Evolutionary conservation across 169 alveolate species (phyloP), one percentile per base, ranked within the genome.

Genomic region (Miamiensis avidus): DNA sequence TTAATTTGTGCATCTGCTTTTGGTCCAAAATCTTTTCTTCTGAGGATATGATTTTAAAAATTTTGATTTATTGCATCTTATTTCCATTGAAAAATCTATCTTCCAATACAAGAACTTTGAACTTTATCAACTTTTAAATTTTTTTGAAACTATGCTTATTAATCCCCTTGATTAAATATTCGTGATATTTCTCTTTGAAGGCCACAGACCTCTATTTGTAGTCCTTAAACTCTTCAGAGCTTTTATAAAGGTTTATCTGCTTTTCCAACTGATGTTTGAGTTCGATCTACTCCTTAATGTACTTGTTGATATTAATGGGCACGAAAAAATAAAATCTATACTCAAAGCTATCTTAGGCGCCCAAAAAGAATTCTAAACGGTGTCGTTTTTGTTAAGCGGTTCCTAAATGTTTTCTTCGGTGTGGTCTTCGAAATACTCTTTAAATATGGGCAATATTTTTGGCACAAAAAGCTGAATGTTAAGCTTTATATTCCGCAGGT

Each of bases 391-490:
- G 25, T 0, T 28, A 28, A 32, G 29, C 28, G 65, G 28, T 69
- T 77, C 49, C 15, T 84, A 34, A 65, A 72, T 34, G 29, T 29
- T 29, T 20, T 32, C 75, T 27, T 85, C 89, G 26, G 78, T 78
- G 73, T 49, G 69, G 69, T 85, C 82, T 34, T 34, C 72, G 49
- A 85, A 85, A 75, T 85, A 85, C 28, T 79, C 89, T 25, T 81
- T 72, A 74, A 65, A 85, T 6, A 79, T 34, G 11, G 74, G 78
- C 25, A 65, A 72, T 29, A 85, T 32, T 30, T 75, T 82, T 26
- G 89, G 89, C 20, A 85, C 85, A 11, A 85, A 29, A 31, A 85
- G 34, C 74, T 85, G 74, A 0, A 85, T 85, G 74, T 85, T 85
- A 20, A 85, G 34, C 32, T 77, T 72, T 0, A 65, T 69, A 29